These are phyloP conservation scores for Gyromitra esculenta DNA, from an alignment of 2,329 filamentous ascomycete genomes.

Conservation along the genomic window DNA sequence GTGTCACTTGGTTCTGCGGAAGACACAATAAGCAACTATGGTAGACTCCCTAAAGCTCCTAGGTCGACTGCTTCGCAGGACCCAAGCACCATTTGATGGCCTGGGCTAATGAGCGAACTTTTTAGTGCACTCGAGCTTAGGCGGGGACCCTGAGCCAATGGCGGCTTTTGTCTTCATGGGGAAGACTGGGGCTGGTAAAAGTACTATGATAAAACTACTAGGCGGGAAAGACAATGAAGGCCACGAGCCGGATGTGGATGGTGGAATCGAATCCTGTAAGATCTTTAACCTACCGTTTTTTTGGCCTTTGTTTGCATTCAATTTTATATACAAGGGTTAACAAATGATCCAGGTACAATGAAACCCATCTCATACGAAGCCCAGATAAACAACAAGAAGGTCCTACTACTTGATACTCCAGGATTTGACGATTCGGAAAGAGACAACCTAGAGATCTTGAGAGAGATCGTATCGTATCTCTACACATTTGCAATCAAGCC, in stretches of 20 bases:
- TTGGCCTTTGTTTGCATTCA: too few relatives aligned
- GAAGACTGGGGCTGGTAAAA: constrained; percentile 57
- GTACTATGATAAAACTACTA: constrained; percentile 54
- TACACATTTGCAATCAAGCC: constrained; percentile 27
- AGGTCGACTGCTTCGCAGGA: background rate
- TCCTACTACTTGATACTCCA: constrained; percentile 54
- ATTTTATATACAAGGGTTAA: background rate
- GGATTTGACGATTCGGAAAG: constrained; percentile 55
- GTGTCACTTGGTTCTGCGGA: constrained; percentile 13
- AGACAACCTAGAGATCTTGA: constrained; percentile 53
- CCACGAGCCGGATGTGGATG: constrained; percentile 28
- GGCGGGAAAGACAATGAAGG: constrained; percentile 49
- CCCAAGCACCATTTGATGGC: background rate
- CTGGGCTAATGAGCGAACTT: background rate
- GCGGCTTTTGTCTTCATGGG: constrained; percentile 57
- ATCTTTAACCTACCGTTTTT: background rate
- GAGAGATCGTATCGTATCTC: constrained; percentile 39
- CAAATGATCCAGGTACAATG: constrained; percentile 41
- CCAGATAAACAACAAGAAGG: constrained; percentile 24
- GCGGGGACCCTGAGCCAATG: background rate
- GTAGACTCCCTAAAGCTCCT: background rate
- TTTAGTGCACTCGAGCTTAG: constrained; percentile 7
- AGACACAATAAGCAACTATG: constrained; percentile 1
- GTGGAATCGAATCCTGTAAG: constrained; percentile 30
- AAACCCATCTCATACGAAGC: constrained; percentile 48